Base-by-base conservation (phyloP, 2,329 filamentous ascomycete genomes). In the Fusarium solani-melongenae region DNA sequence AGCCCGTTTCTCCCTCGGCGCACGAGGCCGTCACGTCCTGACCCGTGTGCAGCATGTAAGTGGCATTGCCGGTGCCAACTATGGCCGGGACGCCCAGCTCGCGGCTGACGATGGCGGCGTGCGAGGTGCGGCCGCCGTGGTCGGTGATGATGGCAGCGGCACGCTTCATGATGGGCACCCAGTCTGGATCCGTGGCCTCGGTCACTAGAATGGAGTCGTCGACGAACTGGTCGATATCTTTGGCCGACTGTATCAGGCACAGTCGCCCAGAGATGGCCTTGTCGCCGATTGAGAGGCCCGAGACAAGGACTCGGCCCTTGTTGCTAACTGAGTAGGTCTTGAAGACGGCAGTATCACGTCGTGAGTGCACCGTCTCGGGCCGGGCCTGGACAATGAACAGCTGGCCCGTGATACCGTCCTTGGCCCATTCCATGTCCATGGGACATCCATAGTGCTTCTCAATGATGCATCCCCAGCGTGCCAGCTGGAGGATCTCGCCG, bases 371-470 rank as follows among this genome's bases (percentile, higher is more conserved):
- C 0, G 81, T 82, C 62, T 83, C 82, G 2, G 82, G 81, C 4
- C 82, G 77, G 31, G 82, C 81, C 65, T 83, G 82, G 10, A 83
- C 81, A 38, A 83, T 79, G 60, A 80, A 83, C 20, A 83, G 67
- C 31, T 80, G 66, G 20, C 64, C 70, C 9, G 73, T 77, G 34
- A 72, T 64, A 56, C 79, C 78, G 44, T 82, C 81, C 58, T 81
- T 82, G 27, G 81, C 82, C 82, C 82, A 84, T 67, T 83, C 82
- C 67, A 83, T 82, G 55, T 84, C 81, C 82, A 83, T 83, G 0
- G 81, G 78, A 55, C 78, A 78, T 1, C 74, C 72, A 55, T 83
- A 84, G 66, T 83, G 81, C 49, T 77, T 59, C 57, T 84, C 82
- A 38, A 83, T 79, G 1, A 63, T 79, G 59, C 79, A 81, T 3